phyloP scores from a whole-genome alignment of 2,329 filamentous ascomycete genomes.

The Lithohypha guttulata region DNA sequence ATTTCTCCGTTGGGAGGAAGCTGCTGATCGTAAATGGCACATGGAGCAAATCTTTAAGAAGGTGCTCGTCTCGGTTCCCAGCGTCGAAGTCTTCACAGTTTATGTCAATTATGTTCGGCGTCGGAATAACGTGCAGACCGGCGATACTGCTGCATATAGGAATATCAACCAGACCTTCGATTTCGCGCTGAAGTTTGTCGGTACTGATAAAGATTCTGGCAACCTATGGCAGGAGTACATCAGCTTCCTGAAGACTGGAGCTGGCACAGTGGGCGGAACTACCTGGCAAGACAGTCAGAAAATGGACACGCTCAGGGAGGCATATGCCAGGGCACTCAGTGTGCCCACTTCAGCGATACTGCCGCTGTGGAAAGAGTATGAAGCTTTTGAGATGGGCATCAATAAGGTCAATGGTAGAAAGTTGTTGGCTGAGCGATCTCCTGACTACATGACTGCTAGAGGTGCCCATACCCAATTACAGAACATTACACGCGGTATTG shows the following conservation, averaged over 20 bases:
- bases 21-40: slow-evolving; percentile 67
- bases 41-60: slow-evolving; percentile 76
- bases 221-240: slow-evolving; percentile 91
- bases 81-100: slow-evolving; percentile 79
- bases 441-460: slow-evolving; percentile 91
- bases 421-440: slow-evolving; percentile 84
- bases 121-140: slow-evolving; percentile 74
- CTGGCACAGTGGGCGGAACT: slow-evolving; percentile 72
- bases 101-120: slow-evolving; percentile 94
- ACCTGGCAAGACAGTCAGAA: slow-evolving; percentile 97
- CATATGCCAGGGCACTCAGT: slow-evolving; percentile 80
- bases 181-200: slow-evolving; percentile 79
- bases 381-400: slow-evolving; percentile 84
- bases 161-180: slow-evolving; percentile 82
- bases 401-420: slow-evolving; percentile 93
- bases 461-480: slow-evolving; percentile 84
- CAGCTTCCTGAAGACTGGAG: slow-evolving; percentile 79
- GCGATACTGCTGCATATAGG: slow-evolving; percentile 65
- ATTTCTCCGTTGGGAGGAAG: slow-evolving; percentile 81
- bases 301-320: slow-evolving; percentile 85
- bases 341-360: slow-evolving; percentile 78
- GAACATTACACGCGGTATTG: slow-evolving; percentile 68
- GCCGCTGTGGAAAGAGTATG: slow-evolving; percentile 91
- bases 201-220: slow-evolving; percentile 81
- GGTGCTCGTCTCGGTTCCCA: slow-evolving; percentile 66